phyloP scores from a whole-genome alignment of 2,329 filamentous ascomycete species.

The Stromatinia cepivora region DNA sequence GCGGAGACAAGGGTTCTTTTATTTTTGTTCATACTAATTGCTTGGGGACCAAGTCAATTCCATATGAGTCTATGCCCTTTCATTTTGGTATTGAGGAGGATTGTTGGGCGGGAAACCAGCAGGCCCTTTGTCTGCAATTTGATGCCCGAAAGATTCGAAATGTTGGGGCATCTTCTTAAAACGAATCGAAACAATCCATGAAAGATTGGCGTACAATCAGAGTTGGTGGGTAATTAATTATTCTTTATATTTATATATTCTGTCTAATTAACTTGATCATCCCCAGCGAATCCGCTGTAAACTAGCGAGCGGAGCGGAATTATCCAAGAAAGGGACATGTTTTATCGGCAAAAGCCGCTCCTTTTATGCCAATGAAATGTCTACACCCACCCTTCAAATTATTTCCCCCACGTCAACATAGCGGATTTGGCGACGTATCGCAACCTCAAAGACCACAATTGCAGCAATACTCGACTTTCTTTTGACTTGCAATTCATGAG shows the following conservation, averaged over 20 bases:
- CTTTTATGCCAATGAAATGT: not conserved
- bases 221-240: not conserved
- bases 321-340: not conserved
- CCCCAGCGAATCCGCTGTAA: not conserved
- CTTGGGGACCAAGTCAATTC: no score
- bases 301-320: not conserved
- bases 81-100: not conserved
- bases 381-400: slow-evolving; percentile 8
- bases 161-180: no score
- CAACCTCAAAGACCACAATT: slow-evolving; percentile 24
- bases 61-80: not conserved
- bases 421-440: slow-evolving; percentile 39
- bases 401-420: slow-evolving; percentile 16
- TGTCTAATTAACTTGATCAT: no score
- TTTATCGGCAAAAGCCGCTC: not conserved
- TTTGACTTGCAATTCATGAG: slow-evolving; percentile 40
- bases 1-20: no score
- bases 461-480: slow-evolving; percentile 27
- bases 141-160: not conserved
- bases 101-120: not conserved
- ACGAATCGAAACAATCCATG: not conserved
- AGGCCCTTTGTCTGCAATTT: not conserved
- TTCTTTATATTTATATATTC: not conserved
- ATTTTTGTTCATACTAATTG: no score
- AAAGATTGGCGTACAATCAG: accelerated